Conservation (phyloP, 2,329 filamentous ascomycete species). For the Aotearoamyces nothofagi region DNA sequence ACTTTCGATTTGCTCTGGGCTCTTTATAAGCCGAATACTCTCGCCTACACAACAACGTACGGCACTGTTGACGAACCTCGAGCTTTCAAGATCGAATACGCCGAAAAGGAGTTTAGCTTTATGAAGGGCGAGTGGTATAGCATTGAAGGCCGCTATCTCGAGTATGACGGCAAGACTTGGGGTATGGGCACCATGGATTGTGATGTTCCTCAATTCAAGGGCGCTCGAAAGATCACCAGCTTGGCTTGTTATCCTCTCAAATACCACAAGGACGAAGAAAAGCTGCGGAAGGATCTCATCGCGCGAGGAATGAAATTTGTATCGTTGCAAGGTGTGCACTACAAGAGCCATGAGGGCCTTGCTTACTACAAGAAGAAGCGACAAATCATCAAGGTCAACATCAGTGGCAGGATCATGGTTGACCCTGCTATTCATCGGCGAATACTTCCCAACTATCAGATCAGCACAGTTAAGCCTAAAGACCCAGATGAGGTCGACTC, state of each 20-base stretch:
- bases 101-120: conserved; percentile 53
- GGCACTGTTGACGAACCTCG: conserved; percentile 61
- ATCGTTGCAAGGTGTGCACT: conserved; percentile 65
- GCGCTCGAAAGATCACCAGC: conserved; percentile 67
- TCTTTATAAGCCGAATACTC: conserved; percentile 72
- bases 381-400: conserved; percentile 60
- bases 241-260: conserved; percentile 62
- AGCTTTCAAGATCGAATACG: conserved; percentile 68
- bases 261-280: conserved; percentile 60
- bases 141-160: conserved; percentile 65
- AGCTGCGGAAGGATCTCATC: conserved; percentile 50
- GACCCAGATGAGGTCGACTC: conserved; percentile 44
- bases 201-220: conserved; percentile 63
- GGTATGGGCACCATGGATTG: conserved; percentile 58
- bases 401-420: conserved; percentile 79
- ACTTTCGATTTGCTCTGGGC: conserved; percentile 85
- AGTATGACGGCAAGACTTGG: conserved; percentile 79
- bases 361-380: conserved; percentile 76
- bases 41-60: conserved; percentile 66
- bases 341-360: conserved; percentile 69
- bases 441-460: conserved; percentile 73
- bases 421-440: conserved; percentile 70
- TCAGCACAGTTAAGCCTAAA: conserved; percentile 59
- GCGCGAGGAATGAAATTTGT: conserved; percentile 78
- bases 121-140: conserved; percentile 62